Base-by-base conservation (phyloP, 2,329 filamentous ascomycete genomes). In the Sarocladium oryzae region DNA sequence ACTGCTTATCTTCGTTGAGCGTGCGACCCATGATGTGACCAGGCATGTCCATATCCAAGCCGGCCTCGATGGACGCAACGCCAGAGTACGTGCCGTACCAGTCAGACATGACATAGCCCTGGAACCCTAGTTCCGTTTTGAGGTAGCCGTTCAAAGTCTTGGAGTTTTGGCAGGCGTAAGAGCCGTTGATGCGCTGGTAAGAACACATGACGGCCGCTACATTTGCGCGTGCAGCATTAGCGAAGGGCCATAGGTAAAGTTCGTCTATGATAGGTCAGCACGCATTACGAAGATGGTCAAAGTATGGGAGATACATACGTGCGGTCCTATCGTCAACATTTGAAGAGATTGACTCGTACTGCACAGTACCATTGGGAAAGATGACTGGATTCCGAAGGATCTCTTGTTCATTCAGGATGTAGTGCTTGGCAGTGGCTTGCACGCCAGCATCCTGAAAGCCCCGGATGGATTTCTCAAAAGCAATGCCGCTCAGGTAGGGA, bases 401-500 rank as follows among this genome's bases (percentile, higher is more conserved):
- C 55, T 68, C 66, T 51, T 68, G 66, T 53, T 68, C 67, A 50
- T 69, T 69, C 11, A 57, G 61, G 49, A 69, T 67, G 55, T 61
- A 69, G 60, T 69, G 67, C 64, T 70, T 71, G 7, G 68, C 61
- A 2, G 61, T 66, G 8, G 68, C 64, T 53, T 69, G 66, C 3
- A 71, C 68, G 51, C 68, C 67, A 2, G 63, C 64, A 21, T 63
- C 63, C 41, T 68, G 66, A 37, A 64, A 57, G 1, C 66, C 68
- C 16, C 45, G 54, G 55, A 70, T 63, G 26, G 63, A 66, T 51
- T 60, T 15, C 46, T 66, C 62, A 63, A 69, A 68, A 16, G 64
- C 66, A 1, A 81, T 71, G 56, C 84, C 85, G 15, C 83, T 81
- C 41, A 88, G 72, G 50, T 83, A 82, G 2, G 85, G 85, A 56